Percentiles rank a stretch among this genome's conserved stretches.
Evolutionary conservation across 139 green algal genomes (phyloP).

Genomic region (Chlamydomonas applanata): DNA sequence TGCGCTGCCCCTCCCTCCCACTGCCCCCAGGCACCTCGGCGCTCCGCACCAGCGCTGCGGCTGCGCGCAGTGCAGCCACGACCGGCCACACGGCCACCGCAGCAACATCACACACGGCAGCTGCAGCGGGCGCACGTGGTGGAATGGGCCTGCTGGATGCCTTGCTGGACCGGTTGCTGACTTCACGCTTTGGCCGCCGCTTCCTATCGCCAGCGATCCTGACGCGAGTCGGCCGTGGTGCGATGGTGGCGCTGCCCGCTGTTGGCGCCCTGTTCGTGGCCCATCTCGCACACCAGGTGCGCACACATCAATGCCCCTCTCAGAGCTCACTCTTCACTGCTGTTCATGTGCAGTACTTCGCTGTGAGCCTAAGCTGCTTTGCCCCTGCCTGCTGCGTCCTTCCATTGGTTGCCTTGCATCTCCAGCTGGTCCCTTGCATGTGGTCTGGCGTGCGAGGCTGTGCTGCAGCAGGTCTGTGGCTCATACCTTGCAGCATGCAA

Average conservation of each 20-base stretch:
- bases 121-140: too few species aligned
- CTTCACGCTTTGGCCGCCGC: slow-evolving; percentile 12
- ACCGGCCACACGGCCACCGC: too few species aligned
- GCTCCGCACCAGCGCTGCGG: not conserved
- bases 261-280: slow-evolving; percentile 52
- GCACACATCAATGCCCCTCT: too few species aligned
- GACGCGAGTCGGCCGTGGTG: slow-evolving; percentile 38
- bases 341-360: too few species aligned
- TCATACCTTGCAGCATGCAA: not conserved
- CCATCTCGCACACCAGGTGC: slow-evolving; percentile 45
- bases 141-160: slow-evolving; percentile 23
- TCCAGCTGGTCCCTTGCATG: not conserved
- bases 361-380: too few species aligned
- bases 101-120: too few species aligned
- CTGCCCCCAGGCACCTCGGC: not conserved
- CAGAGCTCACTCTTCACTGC: too few species aligned
- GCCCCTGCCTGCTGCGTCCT: too few species aligned
- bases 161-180: slow-evolving; percentile 18
- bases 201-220: slow-evolving; percentile 35
- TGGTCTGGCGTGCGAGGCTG: too few species aligned
- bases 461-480: not conserved
- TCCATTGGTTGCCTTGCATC: not conserved
- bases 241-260: slow-evolving; percentile 46
- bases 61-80: too few species aligned
- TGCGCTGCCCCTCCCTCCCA: not conserved